phyloP scores from a whole-genome alignment of 805 yeast species.

The Teunomyces stri region DNA sequence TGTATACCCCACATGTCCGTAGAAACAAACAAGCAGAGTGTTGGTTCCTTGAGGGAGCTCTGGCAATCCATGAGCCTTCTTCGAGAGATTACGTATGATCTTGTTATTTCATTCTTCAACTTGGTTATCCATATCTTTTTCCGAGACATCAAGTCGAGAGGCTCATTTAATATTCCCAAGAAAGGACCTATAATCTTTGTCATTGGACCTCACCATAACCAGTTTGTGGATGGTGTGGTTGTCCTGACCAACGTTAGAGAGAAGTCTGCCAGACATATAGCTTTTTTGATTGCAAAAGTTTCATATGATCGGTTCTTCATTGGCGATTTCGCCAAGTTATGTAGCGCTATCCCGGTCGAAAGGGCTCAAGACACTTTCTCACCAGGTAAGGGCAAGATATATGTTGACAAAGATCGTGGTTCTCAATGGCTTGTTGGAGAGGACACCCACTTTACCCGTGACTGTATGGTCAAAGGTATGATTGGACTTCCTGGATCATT shows the following conservation, averaged over 20 bases:
- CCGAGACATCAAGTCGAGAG: conserved; percentile 38
- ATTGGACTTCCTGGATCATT: conserved; percentile 36
- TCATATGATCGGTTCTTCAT: conserved; percentile 31
- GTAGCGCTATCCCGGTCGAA: conserved; percentile 41
- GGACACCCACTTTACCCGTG: conserved; percentile 32
- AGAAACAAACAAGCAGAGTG: not conserved
- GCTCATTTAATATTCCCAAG: conserved; percentile 37
- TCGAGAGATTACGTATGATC: conserved; percentile 22
- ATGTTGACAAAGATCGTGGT: conserved; percentile 15
- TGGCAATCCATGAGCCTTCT: not conserved
- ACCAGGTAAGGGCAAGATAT: conserved; percentile 28
- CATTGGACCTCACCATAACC: conserved; percentile 44
- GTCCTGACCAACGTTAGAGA: conserved; percentile 36
- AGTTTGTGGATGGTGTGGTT: conserved; percentile 39
- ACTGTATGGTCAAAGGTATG: conserved; percentile 34
- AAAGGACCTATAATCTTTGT: conserved; percentile 39
- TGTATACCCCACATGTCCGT: not conserved
- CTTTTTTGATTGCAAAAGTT: conserved; percentile 37
- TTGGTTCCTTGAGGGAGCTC: not conserved
- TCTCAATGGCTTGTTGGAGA: conserved; percentile 25
- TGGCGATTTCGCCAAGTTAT: conserved; percentile 31
- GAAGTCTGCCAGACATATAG: conserved; percentile 28
- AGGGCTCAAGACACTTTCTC: conserved; percentile 40
- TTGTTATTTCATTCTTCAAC: conserved; percentile 32
- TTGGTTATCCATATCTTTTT: conserved; percentile 39